Evolutionary conservation across 495 filamentous ascomycete species (phyloP), one percentile per base, ranked within the genome.

Genomic region (Viridothelium virens): DNA sequence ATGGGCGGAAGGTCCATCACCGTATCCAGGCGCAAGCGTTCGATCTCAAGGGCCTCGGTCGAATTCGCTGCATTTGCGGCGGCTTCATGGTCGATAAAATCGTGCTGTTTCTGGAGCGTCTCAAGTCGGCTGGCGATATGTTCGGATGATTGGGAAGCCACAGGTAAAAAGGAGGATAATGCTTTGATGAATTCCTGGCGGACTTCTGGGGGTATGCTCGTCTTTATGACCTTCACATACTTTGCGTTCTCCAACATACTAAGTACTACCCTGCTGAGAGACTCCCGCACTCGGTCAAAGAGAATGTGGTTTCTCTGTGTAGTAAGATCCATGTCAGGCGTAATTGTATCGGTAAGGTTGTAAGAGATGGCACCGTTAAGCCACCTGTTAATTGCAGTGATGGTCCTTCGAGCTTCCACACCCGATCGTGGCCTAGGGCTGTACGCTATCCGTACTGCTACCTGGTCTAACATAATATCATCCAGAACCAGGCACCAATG

Each of bases 1-100:
- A 89, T 77, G 5, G 81, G 77, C 1, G 89, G 87, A 3, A 88
- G 76, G 69, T 92, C 88, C 36, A 86, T 79, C 1, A 94, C 72
- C 71, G 73, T 68, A 12, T 74, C 65, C 14, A 79, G 64, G n/a
- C 31, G 53, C 5, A 59, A 2, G 5, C 53, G 18, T 6, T 59
- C 53, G 7, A 59, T 59, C 31, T 18, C 53, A 59, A 59, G 31
- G 6, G 9, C 31, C 18, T 59, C 36, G 10, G 10, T n/a, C 9
- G 53, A 10, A 11, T 31, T 36, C 3, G 53, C 25, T 5, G 31
- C 25, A 44, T 44, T 14, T 7, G 41, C 41, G 41, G 14, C 14
- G 14, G 41, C 41, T 44, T 44, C 41, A 14, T 34, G 25, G 31
- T 59, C 53, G 5, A 36, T 36, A 14, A 10, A 7, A 59, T 11